Evolutionary conservation across 352 stramenopile genomes (phyloP), one percentile per base, ranked within the genome.

Genomic region (Globisporangium polare): DNA sequence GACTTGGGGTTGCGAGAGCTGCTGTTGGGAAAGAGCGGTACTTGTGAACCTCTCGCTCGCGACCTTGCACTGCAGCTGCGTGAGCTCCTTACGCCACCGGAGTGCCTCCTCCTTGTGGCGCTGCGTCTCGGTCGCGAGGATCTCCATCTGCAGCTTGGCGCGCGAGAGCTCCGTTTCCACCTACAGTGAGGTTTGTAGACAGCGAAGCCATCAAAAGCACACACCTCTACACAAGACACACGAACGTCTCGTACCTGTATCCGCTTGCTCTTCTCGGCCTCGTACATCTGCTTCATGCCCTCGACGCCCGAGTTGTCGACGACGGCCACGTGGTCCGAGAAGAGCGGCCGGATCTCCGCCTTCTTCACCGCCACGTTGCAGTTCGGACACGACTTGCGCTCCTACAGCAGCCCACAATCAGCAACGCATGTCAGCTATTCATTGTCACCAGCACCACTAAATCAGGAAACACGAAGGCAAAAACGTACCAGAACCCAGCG

Each of bases 221-320:
- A n/a, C n/a, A n/a, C 22, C n/a, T 33, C 39, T 20, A 7, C 22
- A 45, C 15, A 45, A 55, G 24, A 15, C 26, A 18, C 20, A n/a
- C 33, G 20, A 27, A 59, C 7, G 8, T 12, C 6, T 42, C 26
- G 6, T 55, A 74, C 67, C 33, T 76, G 71, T 8, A 67, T 73
- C 49, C 66, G 75, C 31, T 73, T 73, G 15, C 54, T 63, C 46
- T 77, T 86, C 62, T 93, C 79, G 26, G 62, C 70, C 46, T 90
- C 67, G 51, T 74, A 87, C 73, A 89, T 89, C 29, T 62, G 59
- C 27, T 66, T 78, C 69, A 87, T 80, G 17, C 77, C 70, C 60
- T 83, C 78, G 18, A 88, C 45, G 15, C 75, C 77, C 13, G 79
- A 72, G 66, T 90, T 93, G 69, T 93, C 83, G 18, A 93, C 81